A percentile compares a stretch with the other conserved stretches of the same genome.
Evolutionary conservation across 495 filamentous ascomycete species (phyloP).

Genomic region (Aspergillus cavernicola): DNA sequence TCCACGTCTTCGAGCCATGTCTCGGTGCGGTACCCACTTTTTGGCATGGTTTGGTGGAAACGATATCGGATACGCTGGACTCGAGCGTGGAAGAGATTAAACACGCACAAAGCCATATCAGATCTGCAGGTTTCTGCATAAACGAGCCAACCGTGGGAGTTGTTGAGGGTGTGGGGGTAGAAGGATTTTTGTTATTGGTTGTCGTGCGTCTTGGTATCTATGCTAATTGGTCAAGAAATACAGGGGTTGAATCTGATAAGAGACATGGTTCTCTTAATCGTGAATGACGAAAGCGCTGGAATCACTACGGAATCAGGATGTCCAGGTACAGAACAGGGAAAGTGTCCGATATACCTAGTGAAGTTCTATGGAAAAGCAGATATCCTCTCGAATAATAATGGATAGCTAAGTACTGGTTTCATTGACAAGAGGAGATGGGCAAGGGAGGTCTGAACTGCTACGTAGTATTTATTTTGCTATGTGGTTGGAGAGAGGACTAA

Average conservation of each 20-base stretch:
- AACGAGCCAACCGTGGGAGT: not conserved
- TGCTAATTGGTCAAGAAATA: not conserved
- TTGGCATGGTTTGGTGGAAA: not conserved
- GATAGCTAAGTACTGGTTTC: no score
- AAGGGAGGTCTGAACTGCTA: no score
- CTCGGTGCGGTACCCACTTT: conserved; percentile 7
- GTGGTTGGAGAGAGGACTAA: no score
- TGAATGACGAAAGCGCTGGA: not conserved
- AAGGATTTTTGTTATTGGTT: not conserved
- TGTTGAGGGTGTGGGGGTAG: not conserved
- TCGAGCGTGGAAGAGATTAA: not conserved
- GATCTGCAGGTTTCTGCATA: not conserved
- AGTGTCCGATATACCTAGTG: no score
- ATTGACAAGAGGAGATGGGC: no score
- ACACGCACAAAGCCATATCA: conserved; percentile 2
- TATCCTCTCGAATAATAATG: no score
- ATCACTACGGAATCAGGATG: not conserved
- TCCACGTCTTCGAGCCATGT: not conserved
- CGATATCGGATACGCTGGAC: conserved; percentile 3
- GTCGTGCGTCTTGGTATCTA: not conserved
- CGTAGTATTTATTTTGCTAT: no score
- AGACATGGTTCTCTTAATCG: not conserved
- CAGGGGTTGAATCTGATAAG: conserved; percentile 14
- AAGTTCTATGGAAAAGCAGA: no score
- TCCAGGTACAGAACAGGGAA: no score